Evolutionary conservation across 2,329 filamentous ascomycete species (phyloP), one percentile per base, ranked within the genome.

Genomic region (Ophiocordyceps unilateralis): DNA sequence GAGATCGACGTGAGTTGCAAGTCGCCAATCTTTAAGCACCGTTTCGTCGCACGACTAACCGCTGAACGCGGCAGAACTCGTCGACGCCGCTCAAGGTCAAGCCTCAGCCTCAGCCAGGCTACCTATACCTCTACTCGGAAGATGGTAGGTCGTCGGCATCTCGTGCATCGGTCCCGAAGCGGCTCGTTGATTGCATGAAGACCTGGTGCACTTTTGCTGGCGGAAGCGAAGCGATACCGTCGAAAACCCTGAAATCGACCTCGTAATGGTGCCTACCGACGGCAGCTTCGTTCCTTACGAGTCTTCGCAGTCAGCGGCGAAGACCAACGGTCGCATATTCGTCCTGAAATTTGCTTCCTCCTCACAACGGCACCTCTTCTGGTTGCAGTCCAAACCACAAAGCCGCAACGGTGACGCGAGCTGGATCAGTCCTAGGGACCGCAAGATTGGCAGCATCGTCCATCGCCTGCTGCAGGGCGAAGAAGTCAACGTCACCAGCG

Each of bases 161-260:
- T 12, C 8, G 2, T 8, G 20, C 11, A 9, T 14, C 14, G 11
- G 40, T 41, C 26, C 37, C 46, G 23, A 47, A 32, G 6, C 9
- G 6, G n/a, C 24, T n/a, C 21, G 21, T 23, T 40, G 22, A 40
- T 10, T 5, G 39, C 11, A 17, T 24, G 9, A 50, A 87, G 83
- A 95, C 42, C 75, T 98, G 47, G 72, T 93, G 47, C 88, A 95
- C 67, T 94, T 98, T 67, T 95, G 88, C 74, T 98, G 93, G 93
- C 82, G 88, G 50, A 79, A 84, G 55, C 81, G 91, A 51, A 73
- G 70, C 51, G 74, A 76, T 45, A 68, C 79, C 20, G 64, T 85
- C 50, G 75, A 82, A 48, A 66, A 83, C 46, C 81, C 88, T 45
- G 82, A 91, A 47, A 66, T 94, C 48, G 88, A 98, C 58, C 74